Evolutionary conservation across 352 stramenopile species (phyloP).

Genomic region (Pythium aquatile): DNA sequence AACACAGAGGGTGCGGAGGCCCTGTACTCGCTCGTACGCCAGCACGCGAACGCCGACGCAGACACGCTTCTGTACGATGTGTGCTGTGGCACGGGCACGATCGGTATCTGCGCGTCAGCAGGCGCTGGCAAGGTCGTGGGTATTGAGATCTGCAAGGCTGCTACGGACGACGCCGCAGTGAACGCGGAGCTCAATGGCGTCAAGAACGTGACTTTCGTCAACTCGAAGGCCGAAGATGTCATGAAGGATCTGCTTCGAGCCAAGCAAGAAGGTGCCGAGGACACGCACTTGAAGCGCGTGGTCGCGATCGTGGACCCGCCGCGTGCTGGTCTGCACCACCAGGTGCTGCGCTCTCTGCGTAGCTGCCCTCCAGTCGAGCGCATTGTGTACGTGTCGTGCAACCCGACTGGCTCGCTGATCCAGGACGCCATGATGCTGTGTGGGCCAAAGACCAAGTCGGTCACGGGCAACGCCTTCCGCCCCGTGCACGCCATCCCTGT

Average conservation of each 20-base stretch:
- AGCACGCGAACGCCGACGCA: slow-evolving; percentile 69
- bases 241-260: slow-evolving; percentile 80
- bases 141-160: slow-evolving; percentile 88
- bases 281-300: slow-evolving; percentile 68
- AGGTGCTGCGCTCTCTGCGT: slow-evolving; percentile 87
- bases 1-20: slow-evolving; percentile 95
- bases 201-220: slow-evolving; percentile 88
- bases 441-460: slow-evolving; percentile 90
- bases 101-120: slow-evolving; percentile 93
- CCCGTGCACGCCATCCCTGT: slow-evolving; percentile 92
- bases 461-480: slow-evolving; percentile 90
- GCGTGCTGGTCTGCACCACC: slow-evolving; percentile 92
- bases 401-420: slow-evolving; percentile 95
- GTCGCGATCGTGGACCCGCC: slow-evolving; percentile 98
- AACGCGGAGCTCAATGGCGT: slow-evolving; percentile 89
- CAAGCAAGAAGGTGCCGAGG: slow-evolving; percentile 52
- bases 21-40: slow-evolving; percentile 95
- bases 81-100: slow-evolving; percentile 98
- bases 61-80: slow-evolving; percentile 96
- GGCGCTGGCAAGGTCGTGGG: slow-evolving; percentile 77
- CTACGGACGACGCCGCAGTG: slow-evolving; percentile 86
- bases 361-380: slow-evolving; percentile 78
- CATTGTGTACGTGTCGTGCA: slow-evolving; percentile 98
- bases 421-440: slow-evolving; percentile 90
- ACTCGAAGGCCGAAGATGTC: slow-evolving; percentile 90